phyloP scores from a whole-genome alignment of 768 basidiomycete genomes.

The Cystofilobasidium capitatum region DNA sequence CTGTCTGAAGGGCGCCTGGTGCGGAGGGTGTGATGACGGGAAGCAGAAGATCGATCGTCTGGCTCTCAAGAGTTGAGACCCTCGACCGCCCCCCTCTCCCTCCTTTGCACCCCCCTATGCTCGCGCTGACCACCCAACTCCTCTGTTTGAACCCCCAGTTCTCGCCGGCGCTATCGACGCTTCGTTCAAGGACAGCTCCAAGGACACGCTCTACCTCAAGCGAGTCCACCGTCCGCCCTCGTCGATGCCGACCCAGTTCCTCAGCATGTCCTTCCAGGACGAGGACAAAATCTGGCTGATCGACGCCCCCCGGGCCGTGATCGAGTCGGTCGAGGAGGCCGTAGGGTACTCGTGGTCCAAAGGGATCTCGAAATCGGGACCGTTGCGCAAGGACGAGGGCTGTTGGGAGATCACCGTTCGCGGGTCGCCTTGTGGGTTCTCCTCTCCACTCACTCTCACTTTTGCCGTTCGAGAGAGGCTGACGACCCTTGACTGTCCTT shows the following conservation, averaged over 20 bases:
- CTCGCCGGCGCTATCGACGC: constrained; percentile 21
- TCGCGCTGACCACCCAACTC: too few species aligned
- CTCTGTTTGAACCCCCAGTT: too few species aligned
- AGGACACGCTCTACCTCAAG: constrained; percentile 23
- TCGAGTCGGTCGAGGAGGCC: constrained; percentile 25
- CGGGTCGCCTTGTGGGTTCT: constrained; percentile 16
- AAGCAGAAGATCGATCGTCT: too few species aligned
- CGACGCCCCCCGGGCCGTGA: constrained; percentile 22
- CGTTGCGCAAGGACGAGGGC: constrained; percentile 20
- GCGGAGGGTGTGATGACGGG: too few species aligned
- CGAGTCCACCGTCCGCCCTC: background rate
- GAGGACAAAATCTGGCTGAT: constrained; percentile 27
- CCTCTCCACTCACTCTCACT: background rate
- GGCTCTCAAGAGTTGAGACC: too few species aligned
- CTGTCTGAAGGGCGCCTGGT: too few species aligned
- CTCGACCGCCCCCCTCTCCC: too few species aligned
- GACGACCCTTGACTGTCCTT: background rate
- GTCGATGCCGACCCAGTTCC: constrained; percentile 6
- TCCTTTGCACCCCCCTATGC: too few species aligned
- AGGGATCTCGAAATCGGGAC: constrained; percentile 6
- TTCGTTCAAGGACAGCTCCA: background rate
- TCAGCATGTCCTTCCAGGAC: constrained; percentile 13
- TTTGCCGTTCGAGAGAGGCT: background rate
- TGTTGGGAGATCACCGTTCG: constrained; percentile 25
- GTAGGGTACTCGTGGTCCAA: constrained; percentile 23